Evolutionary conservation across 1,284 basidiomycete species (phyloP), one percentile per base, ranked within the genome.

Genomic region (Coniferiporia weirii): DNA sequence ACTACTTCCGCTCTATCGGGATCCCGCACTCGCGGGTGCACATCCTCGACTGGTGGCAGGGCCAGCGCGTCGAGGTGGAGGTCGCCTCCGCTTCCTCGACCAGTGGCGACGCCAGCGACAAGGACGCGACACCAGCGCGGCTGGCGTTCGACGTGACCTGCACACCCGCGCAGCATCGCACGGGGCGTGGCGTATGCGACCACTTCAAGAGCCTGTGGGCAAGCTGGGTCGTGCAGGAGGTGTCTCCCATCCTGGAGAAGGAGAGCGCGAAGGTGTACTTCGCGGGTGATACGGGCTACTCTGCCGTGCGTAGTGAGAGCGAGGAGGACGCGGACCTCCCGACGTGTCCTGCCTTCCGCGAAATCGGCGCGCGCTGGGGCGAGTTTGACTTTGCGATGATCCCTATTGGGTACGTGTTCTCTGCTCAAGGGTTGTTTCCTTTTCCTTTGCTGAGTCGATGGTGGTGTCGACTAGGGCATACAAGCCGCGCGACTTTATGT

Each of bases 41-140:
- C 61, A 79, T 80, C 65, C 73, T 87, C 62, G 87, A 90, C 70
- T 91, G 87, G 87, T 89, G 87, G 84, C 81, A 85, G 17, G 70
- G 73, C 15, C 71, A 75, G 34, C 69, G 73, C 22, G 63, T 82
- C 51, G 65, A 72, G n/a, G 68, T 82, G 49, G 65, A 72, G n/a
- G 68, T 79, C 49, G 51, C 15, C 47, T 63, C 3, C 47, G 53
- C 32, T 64, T 20, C 52, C 64, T 27, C 50, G 6, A 15, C 20
- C 0, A 46, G 43, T 44, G 34, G 44, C 6, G n/a, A n/a, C n/a
- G n/a, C n/a, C n/a, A n/a, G n/a, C n/a, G 19, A n/a, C 12, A 44
- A 27, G 15, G 53, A 46, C 10, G 32, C 9, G 22, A 27, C 40
- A 22, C 17, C 12, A 8, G 22, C 47, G 3, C 49, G 22, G 13